Evolutionary conservation across 192 early-diverging fungal genomes (phyloP), one percentile per base, ranked within the genome.

Genomic region (Dimargaris verticillata): DNA sequence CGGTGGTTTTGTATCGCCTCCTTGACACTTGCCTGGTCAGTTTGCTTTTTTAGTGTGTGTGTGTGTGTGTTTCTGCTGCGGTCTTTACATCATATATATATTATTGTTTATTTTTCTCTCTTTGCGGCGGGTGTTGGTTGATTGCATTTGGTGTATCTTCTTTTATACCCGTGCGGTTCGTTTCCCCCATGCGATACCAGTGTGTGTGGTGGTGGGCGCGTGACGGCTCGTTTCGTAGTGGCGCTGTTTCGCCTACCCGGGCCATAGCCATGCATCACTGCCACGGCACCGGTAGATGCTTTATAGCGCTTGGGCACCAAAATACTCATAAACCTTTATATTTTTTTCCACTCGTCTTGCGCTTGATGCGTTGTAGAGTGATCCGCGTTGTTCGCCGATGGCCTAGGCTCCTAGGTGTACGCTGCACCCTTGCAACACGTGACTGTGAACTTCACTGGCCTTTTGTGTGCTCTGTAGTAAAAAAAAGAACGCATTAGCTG

Each of bases 11-110:
- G n/a, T n/a, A n/a, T n/a, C n/a, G n/a, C n/a, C n/a, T n/a, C n/a
- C n/a, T n/a, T n/a, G n/a, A n/a, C n/a, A n/a, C n/a, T 38, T 38
- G 33, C 33, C 33, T 7, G 33, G 33, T 38, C 33, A 7, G 33
- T 38, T 38, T 38, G 33, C 33, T 38, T 38, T 38, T 38, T 38
- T 38, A 38, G 33, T 38, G 33, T 38, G 33, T 38, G 2, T 38
- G 33, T 38, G 33, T 38, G 33, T 38, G 2, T 38, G 33, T 2
- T 38, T 38, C 33, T 5, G 33, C 33, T 38, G 33, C 7, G 33
- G 33, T 38, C 33, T 38, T 38, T 38, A 38, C 33, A 38, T 11
- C 18, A 51, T 51, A 51, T 51, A 51, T 51, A 51, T 51, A 51
- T 26, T 18, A 49, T 49, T n/a, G 22, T 51, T 26, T 51, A 20